These are phyloP conservation scores for Tylopilus felleus DNA, from an alignment of 768 basidiomycete genomes.

Conservation along the genomic window DNA sequence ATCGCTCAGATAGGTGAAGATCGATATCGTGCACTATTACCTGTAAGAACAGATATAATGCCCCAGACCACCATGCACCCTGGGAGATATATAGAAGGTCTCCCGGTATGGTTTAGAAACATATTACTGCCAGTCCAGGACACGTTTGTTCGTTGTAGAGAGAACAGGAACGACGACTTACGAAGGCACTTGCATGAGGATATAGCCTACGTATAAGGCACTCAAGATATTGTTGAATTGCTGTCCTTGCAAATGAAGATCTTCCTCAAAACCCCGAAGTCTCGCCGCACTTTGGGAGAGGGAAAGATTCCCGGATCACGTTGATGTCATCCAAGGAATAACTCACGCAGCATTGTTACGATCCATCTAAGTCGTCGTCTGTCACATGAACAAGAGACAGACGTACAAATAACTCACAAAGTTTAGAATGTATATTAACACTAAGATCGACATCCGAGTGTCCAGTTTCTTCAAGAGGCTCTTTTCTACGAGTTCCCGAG, in stretches of 20 bases:
- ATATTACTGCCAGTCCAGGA: no score
- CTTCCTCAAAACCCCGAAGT: slow-evolving; percentile 65
- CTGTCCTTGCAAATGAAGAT: slow-evolving; percentile 56
- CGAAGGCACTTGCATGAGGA: slow-evolving; percentile 79
- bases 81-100: no score
- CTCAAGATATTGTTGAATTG: slow-evolving; percentile 68
- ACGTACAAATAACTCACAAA: slow-evolving; percentile 24
- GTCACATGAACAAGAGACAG: neutral
- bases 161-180: slow-evolving; percentile 31
- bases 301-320: neutral
- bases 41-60: no score
- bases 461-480: slow-evolving; percentile 33
- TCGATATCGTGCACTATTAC: no score
- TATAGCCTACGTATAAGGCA: slow-evolving; percentile 69
- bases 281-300: slow-evolving; percentile 56
- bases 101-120: no score
- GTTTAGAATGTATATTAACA: slow-evolving; percentile 36
- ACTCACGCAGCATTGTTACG: slow-evolving; percentile 65
- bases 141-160: no score
- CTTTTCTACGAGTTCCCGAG: slow-evolving; percentile 39
- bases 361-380: slow-evolving; percentile 46
- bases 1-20: no score
- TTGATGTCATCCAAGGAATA: neutral
- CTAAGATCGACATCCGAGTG: slow-evolving; percentile 33
- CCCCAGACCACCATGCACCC: no score